Evolutionary conservation across 176 grass and related monocot species (phyloP).

Genomic region (Otatea glauca): DNA sequence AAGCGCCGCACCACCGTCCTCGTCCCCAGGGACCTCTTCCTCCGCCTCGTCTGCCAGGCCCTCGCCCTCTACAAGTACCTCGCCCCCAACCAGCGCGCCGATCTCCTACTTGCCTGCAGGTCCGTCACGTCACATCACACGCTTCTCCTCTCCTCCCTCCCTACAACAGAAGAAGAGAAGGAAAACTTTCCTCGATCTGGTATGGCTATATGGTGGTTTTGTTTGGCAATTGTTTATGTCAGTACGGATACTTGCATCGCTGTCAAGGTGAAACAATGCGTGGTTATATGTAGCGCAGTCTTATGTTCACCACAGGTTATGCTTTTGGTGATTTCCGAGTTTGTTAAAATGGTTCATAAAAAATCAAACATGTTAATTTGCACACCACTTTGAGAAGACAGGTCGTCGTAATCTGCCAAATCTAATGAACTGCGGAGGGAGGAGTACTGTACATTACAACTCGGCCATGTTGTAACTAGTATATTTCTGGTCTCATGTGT

Average conservation of each 20-base stretch:
- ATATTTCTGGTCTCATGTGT: neutral
- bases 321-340: neutral
- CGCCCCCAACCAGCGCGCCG: constrained; percentile 75
- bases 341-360: neutral
- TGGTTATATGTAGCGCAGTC: neutral
- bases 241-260: neutral
- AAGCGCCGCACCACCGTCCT: constrained; percentile 76
- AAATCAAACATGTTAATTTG: neutral
- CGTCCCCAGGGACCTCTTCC: constrained; percentile 67
- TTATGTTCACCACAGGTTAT: neutral
- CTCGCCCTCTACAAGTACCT: constrained; percentile 89
- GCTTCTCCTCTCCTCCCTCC: neutral
- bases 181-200: neutral
- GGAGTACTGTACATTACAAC: neutral
- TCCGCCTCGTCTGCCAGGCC: constrained; percentile 67
- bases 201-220: neutral
- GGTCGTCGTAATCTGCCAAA: neutral
- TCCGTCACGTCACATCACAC: neutral
- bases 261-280: neutral
- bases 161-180: neutral
- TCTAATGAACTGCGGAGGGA: neutral
- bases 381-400: neutral
- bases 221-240: neutral
- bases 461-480: neutral
- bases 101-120: constrained; percentile 81